Percentiles rank a stretch among this genome's conserved stretches.
Evolutionary conservation across 352 stramenopile genomes (phyloP).

Genomic region (Globisporangium acanthophoron): DNA sequence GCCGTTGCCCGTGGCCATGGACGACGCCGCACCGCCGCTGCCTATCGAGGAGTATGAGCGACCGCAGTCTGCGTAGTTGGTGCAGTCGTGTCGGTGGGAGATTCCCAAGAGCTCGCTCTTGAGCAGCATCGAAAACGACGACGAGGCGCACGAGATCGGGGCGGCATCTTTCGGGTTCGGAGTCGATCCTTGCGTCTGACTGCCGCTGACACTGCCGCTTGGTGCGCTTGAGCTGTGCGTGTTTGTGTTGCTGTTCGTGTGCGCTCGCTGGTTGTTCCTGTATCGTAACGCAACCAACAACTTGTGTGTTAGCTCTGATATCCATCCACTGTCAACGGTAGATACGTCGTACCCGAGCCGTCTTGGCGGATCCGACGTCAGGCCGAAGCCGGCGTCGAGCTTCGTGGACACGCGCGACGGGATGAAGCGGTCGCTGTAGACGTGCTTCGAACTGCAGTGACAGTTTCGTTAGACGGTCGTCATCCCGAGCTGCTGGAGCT

Average conservation of each 20-base stretch:
- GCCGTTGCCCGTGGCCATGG: slow-evolving; percentile 4
- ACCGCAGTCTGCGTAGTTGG: slow-evolving; percentile 19
- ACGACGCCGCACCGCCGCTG: slow-evolving; percentile 5
- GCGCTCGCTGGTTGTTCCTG: slow-evolving; percentile 13
- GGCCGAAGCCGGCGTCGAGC: slow-evolving; percentile 66
- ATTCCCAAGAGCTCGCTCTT: slow-evolving; percentile 73
- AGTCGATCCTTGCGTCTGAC: not conserved
- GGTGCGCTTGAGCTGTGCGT: slow-evolving; percentile 5
- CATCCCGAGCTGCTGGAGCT: not conserved
- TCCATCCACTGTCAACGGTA: too few relatives aligned
- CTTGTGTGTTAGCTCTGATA: not conserved
- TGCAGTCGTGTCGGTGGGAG: slow-evolving; percentile 17
- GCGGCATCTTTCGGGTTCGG: slow-evolving; percentile 7
- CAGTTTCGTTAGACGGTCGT: not conserved
- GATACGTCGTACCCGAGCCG: slow-evolving; percentile 12
- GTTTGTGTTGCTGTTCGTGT: slow-evolving; percentile 12
- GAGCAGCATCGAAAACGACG: slow-evolving; percentile 70
- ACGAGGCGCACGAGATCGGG: slow-evolving; percentile 17
- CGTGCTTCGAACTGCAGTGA: slow-evolving; percentile 50
- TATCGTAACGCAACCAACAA: not conserved
- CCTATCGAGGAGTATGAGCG: slow-evolving; percentile 2
- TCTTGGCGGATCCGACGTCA: slow-evolving; percentile 41
- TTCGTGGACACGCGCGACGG: slow-evolving; percentile 67
- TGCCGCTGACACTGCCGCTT: not conserved
- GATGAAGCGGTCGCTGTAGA: slow-evolving; percentile 89